Evolutionary conservation across 1,284 basidiomycete genomes (phyloP).

Genomic region (Heterobasidion parviporum): DNA sequence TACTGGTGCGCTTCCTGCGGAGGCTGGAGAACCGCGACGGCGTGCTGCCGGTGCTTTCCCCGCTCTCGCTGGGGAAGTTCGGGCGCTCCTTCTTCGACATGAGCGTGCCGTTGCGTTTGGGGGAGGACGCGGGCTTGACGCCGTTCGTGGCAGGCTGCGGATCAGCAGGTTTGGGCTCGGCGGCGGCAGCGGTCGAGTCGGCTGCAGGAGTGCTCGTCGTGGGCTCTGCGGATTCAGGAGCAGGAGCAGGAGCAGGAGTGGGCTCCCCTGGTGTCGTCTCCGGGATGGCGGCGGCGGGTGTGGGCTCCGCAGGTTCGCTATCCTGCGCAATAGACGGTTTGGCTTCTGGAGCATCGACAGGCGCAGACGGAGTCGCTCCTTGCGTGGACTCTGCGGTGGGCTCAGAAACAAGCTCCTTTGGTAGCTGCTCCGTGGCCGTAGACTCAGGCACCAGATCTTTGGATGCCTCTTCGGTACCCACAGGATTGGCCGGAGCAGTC

Average conservation of each 20-base stretch:
- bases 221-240: not conserved
- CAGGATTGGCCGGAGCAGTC: not conserved
- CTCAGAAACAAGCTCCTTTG: no score
- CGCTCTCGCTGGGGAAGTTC: not conserved
- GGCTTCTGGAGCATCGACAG: not conserved
- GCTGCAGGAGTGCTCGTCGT: not conserved
- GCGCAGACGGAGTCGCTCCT: no score
- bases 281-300: no score
- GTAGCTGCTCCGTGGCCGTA: no score
- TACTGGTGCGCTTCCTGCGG: constrained; percentile 16
- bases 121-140: not conserved
- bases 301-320: no score
- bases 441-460: no score
- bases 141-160: not conserved
- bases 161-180: not conserved
- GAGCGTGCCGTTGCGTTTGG: not conserved
- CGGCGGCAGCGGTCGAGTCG: not conserved
- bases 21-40: constrained; percentile 9
- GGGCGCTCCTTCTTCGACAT: not conserved
- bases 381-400: no score
- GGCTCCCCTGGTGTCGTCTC: not conserved
- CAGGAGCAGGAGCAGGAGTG: not conserved
- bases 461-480: no score
- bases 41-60: not conserved
- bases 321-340: no score